These are phyloP conservation scores for Taphrina pruni DNA, from an alignment of 1,139 yeast genomes.

Conservation along the genomic window DNA sequence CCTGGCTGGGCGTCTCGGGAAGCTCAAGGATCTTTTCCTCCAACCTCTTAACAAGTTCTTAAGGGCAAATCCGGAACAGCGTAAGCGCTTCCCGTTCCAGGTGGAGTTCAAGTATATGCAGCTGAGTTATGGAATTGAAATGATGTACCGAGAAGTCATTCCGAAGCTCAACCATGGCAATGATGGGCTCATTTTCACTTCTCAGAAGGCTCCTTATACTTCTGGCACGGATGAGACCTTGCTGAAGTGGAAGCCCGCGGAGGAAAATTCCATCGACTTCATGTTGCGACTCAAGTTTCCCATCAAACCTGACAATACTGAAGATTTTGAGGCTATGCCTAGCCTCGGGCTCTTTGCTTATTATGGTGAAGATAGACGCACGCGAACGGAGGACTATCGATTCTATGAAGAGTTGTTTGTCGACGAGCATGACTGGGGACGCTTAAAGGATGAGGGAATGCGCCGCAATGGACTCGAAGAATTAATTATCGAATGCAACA, in stretches of 20 bases:
- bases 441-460: slow-evolving; percentile 68
- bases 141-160: slow-evolving; percentile 70
- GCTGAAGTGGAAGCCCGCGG: slow-evolving; percentile 92
- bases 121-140: slow-evolving; percentile 74
- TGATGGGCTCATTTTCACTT: slow-evolving; percentile 93
- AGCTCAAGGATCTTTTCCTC: slow-evolving; percentile 79
- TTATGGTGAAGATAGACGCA: slow-evolving; percentile 64
- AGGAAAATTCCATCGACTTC: slow-evolving; percentile 91
- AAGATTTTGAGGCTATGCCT: slow-evolving; percentile 75
- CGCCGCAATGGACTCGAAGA: slow-evolving; percentile 70
- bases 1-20: slow-evolving; percentile 81
- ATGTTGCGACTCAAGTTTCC: slow-evolving; percentile 73
- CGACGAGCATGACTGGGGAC: slow-evolving; percentile 80
- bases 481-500: slow-evolving; percentile 83
- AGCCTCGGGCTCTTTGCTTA: slow-evolving; percentile 69
- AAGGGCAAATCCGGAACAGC: slow-evolving; percentile 69
- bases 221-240: slow-evolving; percentile 83
- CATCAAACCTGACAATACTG: slow-evolving; percentile 59
- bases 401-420: slow-evolving; percentile 70
- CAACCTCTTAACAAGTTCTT: slow-evolving; percentile 80
- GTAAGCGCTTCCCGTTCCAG: slow-evolving; percentile 77
- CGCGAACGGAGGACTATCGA: slow-evolving; percentile 57
- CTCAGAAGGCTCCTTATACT: slow-evolving; percentile 83
- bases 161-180: slow-evolving; percentile 82
- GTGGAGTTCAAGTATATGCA: slow-evolving; percentile 51